Evolutionary conservation across 1,284 basidiomycete genomes (phyloP), one percentile per base, ranked within the genome.

Genomic region (Exobasidium cylindrosporum): DNA sequence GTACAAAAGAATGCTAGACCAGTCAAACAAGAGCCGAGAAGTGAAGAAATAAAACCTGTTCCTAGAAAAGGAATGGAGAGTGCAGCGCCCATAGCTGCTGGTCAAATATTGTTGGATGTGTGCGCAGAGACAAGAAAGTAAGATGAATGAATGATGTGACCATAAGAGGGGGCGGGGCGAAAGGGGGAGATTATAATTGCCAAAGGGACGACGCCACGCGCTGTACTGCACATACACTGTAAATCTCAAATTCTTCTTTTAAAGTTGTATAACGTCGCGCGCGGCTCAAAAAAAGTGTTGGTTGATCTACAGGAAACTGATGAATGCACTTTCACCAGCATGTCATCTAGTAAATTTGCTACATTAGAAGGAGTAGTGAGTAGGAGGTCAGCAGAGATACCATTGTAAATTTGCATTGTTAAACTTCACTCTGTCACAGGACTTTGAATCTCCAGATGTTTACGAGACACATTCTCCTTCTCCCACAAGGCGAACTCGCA

Each of bases 11-110:
- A 81, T n/a, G 79, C 79, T 11, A 80, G 57, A 10, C 80, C 80
- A n/a, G 73, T 71, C 4, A 80, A 57, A 47, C 77, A 78, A 2
- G 78, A 77, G 29, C 75, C 73, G 32, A 72, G 70, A 29, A 79
- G 69, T 0, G 92, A 90, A 86, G 32, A 87, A 86, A 30, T 92
- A 86, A 84, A 56, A 58, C 74, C 49, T 91, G 87, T 84, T 54
- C 92, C 91, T 52, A 90, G 86, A 26, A 97, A 80, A 10, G 95
- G 94, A 24, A 98, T 84, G 55, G 92, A 95, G 61, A 97, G 81
- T 53, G 95, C 82, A 6, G 91, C 83, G 57, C 89, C 89, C 89
- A 91, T 91, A 2, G 23, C 17, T 24, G 29, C 21, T 7, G 29
- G n/a, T n/a, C n/a, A n/a, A n/a, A n/a, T n/a, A n/a, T n/a, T n/a